Evolutionary conservation across 805 yeast species (phyloP).

Genomic region (Metschnikowia vanudenii): DNA sequence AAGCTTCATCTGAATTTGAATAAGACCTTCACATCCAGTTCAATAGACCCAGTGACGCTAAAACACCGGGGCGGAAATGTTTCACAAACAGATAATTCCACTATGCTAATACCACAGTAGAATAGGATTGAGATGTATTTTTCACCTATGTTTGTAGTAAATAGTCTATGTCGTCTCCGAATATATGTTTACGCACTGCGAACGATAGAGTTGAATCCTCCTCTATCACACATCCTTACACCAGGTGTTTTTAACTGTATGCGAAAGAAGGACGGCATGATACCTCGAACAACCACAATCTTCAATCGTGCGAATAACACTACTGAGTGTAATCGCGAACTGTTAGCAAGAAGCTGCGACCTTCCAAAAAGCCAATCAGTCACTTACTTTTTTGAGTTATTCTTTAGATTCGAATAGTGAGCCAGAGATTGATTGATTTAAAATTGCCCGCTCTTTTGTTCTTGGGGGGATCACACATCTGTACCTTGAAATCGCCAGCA

Average conservation of each 20-base stretch:
- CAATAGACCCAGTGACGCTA: constrained; percentile 16
- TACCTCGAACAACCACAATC: background rate
- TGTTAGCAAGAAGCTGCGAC: background rate
- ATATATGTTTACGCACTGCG: no score
- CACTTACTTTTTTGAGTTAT: background rate
- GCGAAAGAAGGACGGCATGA: background rate
- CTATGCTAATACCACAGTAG: background rate
- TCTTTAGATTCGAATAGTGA: no score
- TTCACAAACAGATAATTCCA: background rate
- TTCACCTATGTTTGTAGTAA: no score
- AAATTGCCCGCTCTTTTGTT: background rate
- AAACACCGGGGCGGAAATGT: constrained; percentile 13
- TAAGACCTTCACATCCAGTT: constrained; percentile 16
- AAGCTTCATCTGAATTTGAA: constrained; percentile 23
- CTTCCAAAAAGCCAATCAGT: background rate
- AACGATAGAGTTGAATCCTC: no score
- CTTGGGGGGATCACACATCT: background rate
- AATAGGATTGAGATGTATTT: no score
- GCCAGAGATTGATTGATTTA: background rate
- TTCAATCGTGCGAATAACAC: background rate
- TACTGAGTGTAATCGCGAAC: background rate
- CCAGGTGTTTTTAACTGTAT: background rate
- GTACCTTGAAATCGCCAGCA: background rate
- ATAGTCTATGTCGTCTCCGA: no score
- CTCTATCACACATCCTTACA: constrained; percentile 2